phyloP scores from a whole-genome alignment of 148 eudicot genomes.

The Rhododendron henanense region DNA sequence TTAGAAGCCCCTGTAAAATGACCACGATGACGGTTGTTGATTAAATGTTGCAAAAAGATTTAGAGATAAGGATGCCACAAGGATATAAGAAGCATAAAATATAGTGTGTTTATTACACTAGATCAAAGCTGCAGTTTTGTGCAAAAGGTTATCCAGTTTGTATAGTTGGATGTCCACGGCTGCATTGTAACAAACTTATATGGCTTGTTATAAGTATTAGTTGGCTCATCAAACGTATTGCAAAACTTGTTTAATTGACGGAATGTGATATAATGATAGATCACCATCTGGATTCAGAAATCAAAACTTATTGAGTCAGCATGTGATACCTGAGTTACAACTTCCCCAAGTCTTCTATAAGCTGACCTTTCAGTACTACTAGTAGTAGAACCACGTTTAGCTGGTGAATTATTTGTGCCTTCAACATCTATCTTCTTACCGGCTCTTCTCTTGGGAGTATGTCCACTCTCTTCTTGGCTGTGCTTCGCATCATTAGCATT shows the following conservation, averaged over 20 bases:
- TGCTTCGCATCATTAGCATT: conserved; percentile 9
- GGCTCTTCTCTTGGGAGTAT: conserved; percentile 27
- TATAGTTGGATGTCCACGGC: background rate
- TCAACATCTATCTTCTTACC: conserved; percentile 28
- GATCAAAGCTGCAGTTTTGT: background rate
- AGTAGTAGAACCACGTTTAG: conserved; percentile 30
- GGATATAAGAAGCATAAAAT: background rate
- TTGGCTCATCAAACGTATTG: background rate
- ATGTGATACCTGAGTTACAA: conserved; percentile 55
- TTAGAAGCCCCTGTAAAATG: conserved; percentile 56
- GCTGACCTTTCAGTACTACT: conserved; percentile 33
- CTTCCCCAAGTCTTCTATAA: conserved; percentile 56
- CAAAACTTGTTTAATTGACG: background rate
- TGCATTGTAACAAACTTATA: background rate
- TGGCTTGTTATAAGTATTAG: background rate
- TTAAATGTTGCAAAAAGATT: background rate
- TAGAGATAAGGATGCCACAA: background rate
- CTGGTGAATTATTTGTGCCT: conserved; percentile 27
- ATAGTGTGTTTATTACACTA: background rate
- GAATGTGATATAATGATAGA: background rate
- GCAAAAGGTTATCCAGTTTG: background rate
- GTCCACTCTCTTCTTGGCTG: conserved; percentile 19
- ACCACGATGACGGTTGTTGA: background rate
- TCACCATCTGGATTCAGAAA: background rate
- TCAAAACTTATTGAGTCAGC: background rate